A percentile compares a stretch with the other conserved stretches of the same genome.
phyloP scores from a whole-genome alignment of 2,329 filamentous ascomycete genomes.

The Colletotrichum karsti region DNA sequence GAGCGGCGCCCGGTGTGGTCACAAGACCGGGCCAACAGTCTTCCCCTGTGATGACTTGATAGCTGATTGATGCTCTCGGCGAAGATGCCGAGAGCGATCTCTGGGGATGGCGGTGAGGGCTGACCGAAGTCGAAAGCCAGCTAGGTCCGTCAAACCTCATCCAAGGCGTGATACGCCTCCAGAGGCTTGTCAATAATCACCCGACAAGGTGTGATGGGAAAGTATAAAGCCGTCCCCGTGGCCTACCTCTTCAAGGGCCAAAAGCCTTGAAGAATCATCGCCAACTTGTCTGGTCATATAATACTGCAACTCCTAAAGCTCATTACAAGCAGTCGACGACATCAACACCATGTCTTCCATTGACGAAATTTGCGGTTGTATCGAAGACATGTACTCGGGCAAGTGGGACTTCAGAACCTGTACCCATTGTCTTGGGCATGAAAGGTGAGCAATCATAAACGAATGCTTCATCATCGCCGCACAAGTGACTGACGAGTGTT shows the following conservation, averaged over 20 bases:
- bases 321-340: background rate
- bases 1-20: background rate
- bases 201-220: background rate
- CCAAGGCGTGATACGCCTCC: background rate
- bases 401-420: slow-evolving; percentile 27
- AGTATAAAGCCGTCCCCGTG: too few species aligned
- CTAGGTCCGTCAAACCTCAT: background rate
- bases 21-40: slow-evolving; percentile 11
- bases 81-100: background rate
- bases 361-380: slow-evolving; percentile 31
- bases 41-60: slow-evolving; percentile 1
- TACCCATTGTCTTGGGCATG: slow-evolving; percentile 14
- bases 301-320: background rate
- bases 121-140: background rate
- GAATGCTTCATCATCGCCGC: background rate
- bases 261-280: too few species aligned
- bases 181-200: background rate
- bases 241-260: too few species aligned
- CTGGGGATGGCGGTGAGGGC: slow-evolving; percentile 8
- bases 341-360: background rate
- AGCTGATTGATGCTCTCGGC: background rate
- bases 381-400: slow-evolving; percentile 23
- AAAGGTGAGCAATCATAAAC: background rate
- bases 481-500: background rate
- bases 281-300: too few species aligned